These are phyloP conservation scores for Cercophora samala DNA, from an alignment of 495 filamentous ascomycete species.

Conservation along the genomic window DNA sequence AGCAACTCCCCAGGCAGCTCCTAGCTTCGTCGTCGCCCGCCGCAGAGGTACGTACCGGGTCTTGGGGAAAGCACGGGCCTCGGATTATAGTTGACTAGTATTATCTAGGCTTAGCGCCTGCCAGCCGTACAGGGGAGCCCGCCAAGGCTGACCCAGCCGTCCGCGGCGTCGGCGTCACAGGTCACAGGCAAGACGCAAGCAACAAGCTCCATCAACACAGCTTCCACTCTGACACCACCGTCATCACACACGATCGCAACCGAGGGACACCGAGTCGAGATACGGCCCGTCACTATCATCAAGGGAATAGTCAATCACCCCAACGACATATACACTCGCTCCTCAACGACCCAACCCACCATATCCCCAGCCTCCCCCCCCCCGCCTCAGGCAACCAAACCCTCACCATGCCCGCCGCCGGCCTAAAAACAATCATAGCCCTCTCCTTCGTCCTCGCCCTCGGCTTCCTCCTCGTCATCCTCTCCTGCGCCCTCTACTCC, in stretches of 20 bases:
- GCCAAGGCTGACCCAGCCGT: slow-evolving; percentile 29
- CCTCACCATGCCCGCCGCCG: slow-evolving; percentile 70
- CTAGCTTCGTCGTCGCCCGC: slow-evolving; percentile 33
- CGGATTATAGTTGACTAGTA: not conserved
- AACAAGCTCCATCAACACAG: slow-evolving; percentile 21
- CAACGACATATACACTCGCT: slow-evolving; percentile 1
- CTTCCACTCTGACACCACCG: slow-evolving; percentile 14
- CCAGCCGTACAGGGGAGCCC: slow-evolving; percentile 10
- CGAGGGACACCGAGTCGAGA: not conserved
- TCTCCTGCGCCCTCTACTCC: slow-evolving; percentile 90
- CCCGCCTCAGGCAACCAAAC: slow-evolving; percentile 11
- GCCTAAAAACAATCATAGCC: slow-evolving; percentile 96
- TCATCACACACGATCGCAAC: slow-evolving; percentile 13
- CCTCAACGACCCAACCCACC: slow-evolving; percentile 3
- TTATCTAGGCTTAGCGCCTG: not conserved
- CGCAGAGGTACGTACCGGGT: slow-evolving; percentile 20
- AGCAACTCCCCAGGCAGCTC: slow-evolving; percentile 33
- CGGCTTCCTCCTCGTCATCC: slow-evolving; percentile 97
- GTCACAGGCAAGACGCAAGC: slow-evolving; percentile 13
- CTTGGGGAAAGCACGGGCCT: slow-evolving; percentile 8
- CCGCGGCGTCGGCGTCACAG: not conserved
- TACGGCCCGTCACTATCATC: not conserved
- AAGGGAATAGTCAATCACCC: not conserved
- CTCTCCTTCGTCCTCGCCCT: slow-evolving; percentile 99
- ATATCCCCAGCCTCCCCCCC: slow-evolving; percentile 34